These are phyloP conservation scores for Blastobotrys terrestris DNA, from an alignment of 805 yeast genomes.

Conservation along the genomic window DNA sequence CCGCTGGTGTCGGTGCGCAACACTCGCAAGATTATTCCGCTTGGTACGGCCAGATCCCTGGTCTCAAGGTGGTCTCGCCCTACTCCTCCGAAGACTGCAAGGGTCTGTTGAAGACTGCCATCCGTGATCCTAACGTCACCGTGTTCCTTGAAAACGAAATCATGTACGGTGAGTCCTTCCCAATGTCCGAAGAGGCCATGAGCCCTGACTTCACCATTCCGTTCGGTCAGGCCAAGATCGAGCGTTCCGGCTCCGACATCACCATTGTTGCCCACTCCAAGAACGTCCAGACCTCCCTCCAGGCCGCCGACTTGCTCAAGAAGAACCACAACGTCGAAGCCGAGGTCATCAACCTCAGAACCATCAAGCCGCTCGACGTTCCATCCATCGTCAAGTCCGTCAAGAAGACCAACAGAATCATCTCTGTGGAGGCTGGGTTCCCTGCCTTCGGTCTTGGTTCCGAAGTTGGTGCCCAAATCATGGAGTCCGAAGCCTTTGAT, in stretches of 20 bases:
- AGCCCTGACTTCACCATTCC: slow-evolving; percentile 88
- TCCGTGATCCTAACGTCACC: slow-evolving; percentile 98
- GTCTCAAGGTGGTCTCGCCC: slow-evolving; percentile 94
- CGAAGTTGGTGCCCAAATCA: slow-evolving; percentile 93
- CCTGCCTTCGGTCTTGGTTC: slow-evolving; percentile 99
- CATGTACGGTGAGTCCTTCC: slow-evolving; percentile 86
- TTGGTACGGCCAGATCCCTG: slow-evolving; percentile 98
- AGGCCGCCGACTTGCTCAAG: slow-evolving; percentile 84
- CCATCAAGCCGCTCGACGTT: slow-evolving; percentile 93
- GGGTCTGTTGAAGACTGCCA: slow-evolving; percentile 93
- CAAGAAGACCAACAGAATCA: slow-evolving; percentile 94
- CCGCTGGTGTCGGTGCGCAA: slow-evolving; percentile 99
- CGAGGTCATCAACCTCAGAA: slow-evolving; percentile 92
- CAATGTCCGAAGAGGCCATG: slow-evolving; percentile 80
- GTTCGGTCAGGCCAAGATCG: slow-evolving; percentile 92
- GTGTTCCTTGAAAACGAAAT: slow-evolving; percentile 94
- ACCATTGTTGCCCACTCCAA: slow-evolving; percentile 88
- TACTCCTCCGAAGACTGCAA: slow-evolving; percentile 92
- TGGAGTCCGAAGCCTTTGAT: slow-evolving; percentile 98
- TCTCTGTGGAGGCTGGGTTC: slow-evolving; percentile 96
- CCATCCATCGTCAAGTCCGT: slow-evolving; percentile 79
- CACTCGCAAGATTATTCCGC: slow-evolving; percentile 97
- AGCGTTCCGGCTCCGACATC: slow-evolving; percentile 86
- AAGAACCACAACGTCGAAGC: slow-evolving; percentile 82
- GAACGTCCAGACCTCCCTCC: slow-evolving; percentile 76